These are phyloP conservation scores for Blepharisma undulans DNA, from an alignment of 169 alveolate genomes.

Conservation along the genomic window DNA sequence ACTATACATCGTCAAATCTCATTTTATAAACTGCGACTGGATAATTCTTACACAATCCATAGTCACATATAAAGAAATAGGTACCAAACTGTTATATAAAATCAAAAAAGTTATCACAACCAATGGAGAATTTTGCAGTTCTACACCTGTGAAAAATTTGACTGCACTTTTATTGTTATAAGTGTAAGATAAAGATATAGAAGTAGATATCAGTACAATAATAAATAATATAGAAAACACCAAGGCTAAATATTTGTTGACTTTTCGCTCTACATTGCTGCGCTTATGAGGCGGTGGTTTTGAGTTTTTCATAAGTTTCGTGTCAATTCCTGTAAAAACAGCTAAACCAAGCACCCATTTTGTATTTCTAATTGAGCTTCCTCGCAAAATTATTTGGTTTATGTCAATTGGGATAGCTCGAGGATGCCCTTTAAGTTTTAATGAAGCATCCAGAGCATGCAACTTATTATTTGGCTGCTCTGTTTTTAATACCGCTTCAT, in stretches of 20 bases:
- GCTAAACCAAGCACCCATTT: conserved; percentile 68
- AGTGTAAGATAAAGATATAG: background rate
- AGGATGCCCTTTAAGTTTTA: conserved; percentile 7
- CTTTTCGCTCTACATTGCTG: conserved; percentile 74
- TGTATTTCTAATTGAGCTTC: conserved; percentile 67
- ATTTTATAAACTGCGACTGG: conserved; percentile 90
- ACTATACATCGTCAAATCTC: conserved; percentile 79
- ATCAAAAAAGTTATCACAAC: conserved; percentile 85
- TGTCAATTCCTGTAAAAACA: conserved; percentile 74
- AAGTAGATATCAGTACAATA: conserved; percentile 50
- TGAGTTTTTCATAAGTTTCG: conserved; percentile 78
- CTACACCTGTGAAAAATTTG: conserved; percentile 32
- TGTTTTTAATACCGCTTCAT: background rate
- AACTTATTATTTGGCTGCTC: conserved; percentile 43
- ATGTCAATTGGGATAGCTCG: conserved; percentile 29
- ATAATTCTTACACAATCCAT: conserved; percentile 92
- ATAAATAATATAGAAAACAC: conserved; percentile 68
- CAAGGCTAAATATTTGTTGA: conserved; percentile 77
- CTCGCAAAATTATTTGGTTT: conserved; percentile 68
- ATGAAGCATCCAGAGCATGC: conserved; percentile 45
- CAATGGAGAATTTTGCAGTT: conserved; percentile 84
- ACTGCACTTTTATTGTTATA: conserved; percentile 43
- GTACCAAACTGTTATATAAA: conserved; percentile 91
- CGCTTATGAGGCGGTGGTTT: conserved; percentile 70
- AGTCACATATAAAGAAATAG: conserved; percentile 94